Evolutionary conservation across 192 early-diverging fungal genomes (phyloP), one percentile per base, ranked within the genome.

Genomic region (Podila horticola): DNA sequence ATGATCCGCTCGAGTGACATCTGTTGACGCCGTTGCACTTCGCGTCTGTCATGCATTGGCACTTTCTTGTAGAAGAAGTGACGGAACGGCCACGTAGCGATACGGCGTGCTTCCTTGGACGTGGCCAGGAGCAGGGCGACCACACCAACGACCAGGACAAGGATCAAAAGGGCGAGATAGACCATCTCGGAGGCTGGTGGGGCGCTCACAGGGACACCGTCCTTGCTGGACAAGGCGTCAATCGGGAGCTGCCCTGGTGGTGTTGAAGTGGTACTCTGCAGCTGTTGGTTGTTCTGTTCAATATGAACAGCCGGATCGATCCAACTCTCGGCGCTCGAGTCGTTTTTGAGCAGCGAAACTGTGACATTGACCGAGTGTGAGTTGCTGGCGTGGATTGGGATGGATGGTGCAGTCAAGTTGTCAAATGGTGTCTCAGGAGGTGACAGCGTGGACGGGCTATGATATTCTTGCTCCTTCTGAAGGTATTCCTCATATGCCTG

Each of bases 1-100:
- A 75, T 75, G 36, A 75, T 50, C 41, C 60, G 1, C 8, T 75
- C 74, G 62, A 75, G 58, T 6, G 67, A 74, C 26, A 36, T 33
- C 7, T 29, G 30, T 8, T 36, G 33, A 22, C 33, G 28, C 34
- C 62, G 62, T 34, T 63, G 20, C 3, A 9, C 7, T 7, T 63
- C 29, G 9, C 33, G 41, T 4, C 34, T 24, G 7, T 68, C 67
- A 4, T 69, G 29, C 5, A 29, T n/a, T 1, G 74, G 66, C 1
- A 75, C 7, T 60, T 69, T 75, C 13, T 49, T 69, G 29, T 75
- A 75, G 24, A 65, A 65, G 20, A 75, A 6, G 13, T 64, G 59
- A 20, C 67, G 66, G 62, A 61, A 69, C 5, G 74, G 74, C 62
- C 61, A 75, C 0, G 34, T 34, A 3, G 38, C 22, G 20, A 69